Base-by-base conservation (phyloP, 495 filamentous ascomycete species). In the Xylaria cubensis region DNA sequence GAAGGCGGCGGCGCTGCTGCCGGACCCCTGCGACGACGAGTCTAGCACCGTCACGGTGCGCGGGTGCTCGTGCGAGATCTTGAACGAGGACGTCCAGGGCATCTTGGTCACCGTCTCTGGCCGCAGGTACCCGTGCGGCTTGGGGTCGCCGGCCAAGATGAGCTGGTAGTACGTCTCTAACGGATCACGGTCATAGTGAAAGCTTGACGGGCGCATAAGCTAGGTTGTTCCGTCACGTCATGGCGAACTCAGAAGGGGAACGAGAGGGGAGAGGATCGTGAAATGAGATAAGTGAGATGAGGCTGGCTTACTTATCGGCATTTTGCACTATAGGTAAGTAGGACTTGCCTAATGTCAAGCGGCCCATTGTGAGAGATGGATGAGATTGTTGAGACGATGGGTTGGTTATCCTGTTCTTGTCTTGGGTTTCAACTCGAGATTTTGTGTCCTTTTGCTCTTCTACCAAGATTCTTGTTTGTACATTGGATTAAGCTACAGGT, bases 71-170 rank as follows among this genome's bases (percentile, higher is more conserved):
- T 84, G 80, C 36, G 78, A 42, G 51, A 86, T 68, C 17, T 39
- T 50, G 75, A 86, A 85, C 41, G 76, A 72, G 21, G 74, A 36
- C 2, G 82, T 83, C 83, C 83, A 85, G 9, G 84, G 84, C 80
- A 86, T 85, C 63, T 82, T 80, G 46, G 75, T 56, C 21, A 86
- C 81, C n/a, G 74, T 83, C 61, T 75, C 74, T 3, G 79, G 80
- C 21, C 82, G 80, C 42, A 86, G 73, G 67, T 82, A 83, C 48
- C 85, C 85, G 70, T 86, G 85, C 36, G 76, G 76, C 42, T 78
- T 76, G 12, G 75, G 61, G 51, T 84, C 81, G 62, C 76, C 68
- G 56, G 78, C 75, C 2, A 84, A 69, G 26, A 78, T 71, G 21
- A 84, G 75, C 36, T 73, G 74, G 64, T 83, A 84, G 32, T 82